Conservation (phyloP, 108 stramenopile species). For the Nitzschia sp. region DNA sequence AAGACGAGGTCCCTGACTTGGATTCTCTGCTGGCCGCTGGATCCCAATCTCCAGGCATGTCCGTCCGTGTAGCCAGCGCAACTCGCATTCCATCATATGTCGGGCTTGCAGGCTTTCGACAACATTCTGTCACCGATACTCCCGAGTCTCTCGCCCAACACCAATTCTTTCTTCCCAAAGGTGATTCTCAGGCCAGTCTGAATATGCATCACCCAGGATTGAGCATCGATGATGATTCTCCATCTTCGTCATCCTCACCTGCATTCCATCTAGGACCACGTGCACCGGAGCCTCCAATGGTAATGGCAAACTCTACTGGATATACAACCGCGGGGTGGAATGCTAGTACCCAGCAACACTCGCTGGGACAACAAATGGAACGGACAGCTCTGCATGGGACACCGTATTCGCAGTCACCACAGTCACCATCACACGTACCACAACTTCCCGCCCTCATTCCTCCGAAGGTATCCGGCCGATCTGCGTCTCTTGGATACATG, state of each 20-base stretch:
- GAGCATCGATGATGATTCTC: constrained; percentile 3
- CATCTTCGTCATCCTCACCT: background rate
- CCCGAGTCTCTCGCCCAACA: background rate
- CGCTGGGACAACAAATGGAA: too few relatives aligned
- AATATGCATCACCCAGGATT: background rate
- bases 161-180: constrained; percentile 1
- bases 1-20: constrained; percentile 1
- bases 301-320: too few relatives aligned
- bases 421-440: background rate
- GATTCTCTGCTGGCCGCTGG: background rate
- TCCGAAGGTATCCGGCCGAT: too few relatives aligned
- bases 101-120: background rate
- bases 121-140: background rate
- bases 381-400: too few relatives aligned
- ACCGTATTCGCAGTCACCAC: too few relatives aligned
- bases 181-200: background rate
- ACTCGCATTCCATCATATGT: background rate
- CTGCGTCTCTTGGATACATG: too few relatives aligned
- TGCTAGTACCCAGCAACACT: too few relatives aligned
- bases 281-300: too few relatives aligned
- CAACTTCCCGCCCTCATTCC: background rate
- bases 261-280: too few relatives aligned
- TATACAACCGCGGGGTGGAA: too few relatives aligned
- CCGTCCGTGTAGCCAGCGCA: background rate
- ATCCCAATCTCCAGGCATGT: background rate